Evolutionary conservation across 345 rosid species (phyloP).

Genomic region (Reutealis trisperma): DNA sequence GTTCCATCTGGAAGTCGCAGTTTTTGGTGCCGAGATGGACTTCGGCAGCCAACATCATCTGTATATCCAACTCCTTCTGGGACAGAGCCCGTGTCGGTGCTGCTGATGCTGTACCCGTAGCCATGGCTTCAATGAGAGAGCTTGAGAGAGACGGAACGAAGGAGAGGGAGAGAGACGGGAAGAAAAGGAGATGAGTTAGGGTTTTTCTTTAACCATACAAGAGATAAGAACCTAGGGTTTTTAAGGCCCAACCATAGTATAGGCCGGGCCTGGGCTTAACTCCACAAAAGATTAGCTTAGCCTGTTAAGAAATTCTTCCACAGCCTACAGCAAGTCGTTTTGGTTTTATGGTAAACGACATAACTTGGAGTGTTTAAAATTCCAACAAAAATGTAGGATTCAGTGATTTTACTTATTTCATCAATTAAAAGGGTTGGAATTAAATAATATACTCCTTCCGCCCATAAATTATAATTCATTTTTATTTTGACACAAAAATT

Average conservation of each 20-base stretch:
- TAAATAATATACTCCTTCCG: too few species aligned
- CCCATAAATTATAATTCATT: too few species aligned
- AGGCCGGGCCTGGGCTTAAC: neutral
- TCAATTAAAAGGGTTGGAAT: too few species aligned
- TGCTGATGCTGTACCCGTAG: constrained; percentile 12
- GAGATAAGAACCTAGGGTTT: neutral
- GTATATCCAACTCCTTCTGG: constrained; percentile 77
- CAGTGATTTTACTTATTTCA: too few species aligned
- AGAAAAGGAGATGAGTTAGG: neutral
- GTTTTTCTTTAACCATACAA: neutral
- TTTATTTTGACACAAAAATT: too few species aligned
- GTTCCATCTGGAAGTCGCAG: constrained; percentile 91
- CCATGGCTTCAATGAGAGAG: neutral
- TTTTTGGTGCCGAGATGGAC: constrained; percentile 94
- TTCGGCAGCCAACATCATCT: constrained; percentile 89
- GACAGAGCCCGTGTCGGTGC: constrained; percentile 35
- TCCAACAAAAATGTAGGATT: too few species aligned
- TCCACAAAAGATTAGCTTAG: neutral
- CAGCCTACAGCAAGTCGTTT: neutral
- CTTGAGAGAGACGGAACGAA: neutral
- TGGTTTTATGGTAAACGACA: too few species aligned
- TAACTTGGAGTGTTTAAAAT: too few species aligned
- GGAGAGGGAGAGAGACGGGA: neutral
- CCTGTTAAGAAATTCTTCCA: too few species aligned
- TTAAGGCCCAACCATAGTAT: neutral